Base-by-base conservation (phyloP, 768 basidiomycete genomes). In the Xerocomellus intermedius region DNA sequence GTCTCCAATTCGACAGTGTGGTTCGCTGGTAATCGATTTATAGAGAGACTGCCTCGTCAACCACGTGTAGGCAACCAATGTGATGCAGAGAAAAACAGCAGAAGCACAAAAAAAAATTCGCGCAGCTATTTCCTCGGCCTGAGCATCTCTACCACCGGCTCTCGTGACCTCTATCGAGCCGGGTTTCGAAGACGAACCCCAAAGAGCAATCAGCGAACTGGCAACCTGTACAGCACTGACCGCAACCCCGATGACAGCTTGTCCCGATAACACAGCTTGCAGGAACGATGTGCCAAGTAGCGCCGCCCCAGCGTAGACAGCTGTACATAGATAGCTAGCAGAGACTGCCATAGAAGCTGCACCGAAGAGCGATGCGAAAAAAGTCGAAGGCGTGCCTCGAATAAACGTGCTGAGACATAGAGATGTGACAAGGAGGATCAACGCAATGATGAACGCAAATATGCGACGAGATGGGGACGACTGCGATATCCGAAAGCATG, bases 161-260 rank as follows among this genome's bases (percentile, higher is more conserved):
- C 19, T 6, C 12, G 12, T 33, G 5, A 5, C 10, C 21, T 32
- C 12, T n/a, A 7, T 19, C 33, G n/a, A 42, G n/a, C 19, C 33
- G 4, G 41, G 8, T 26, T 32, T 35, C 14, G 38, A 7, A 35
- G 32, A 38, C 5, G 46, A 36, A 54, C 22, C 19, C 45, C 45
- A 54, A 36, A 54, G 38, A 22, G 45, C 52, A 36, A 54, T 47
- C 0, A 48, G 16, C 22, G 52, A 22, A 17, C 52, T 47, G n/a
- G 30, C 21, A n/a, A 54, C 52, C 24, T 42, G 43, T 5, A 44
- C 43, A 30, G 8, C 26, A 19, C 43, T 30, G 5, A 44, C 43
- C 17, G n/a, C 43, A 7, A 44, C 28, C 17, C 8, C 43, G 2
- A 30, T 44, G 28, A n/a, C 9, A 44, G 28, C 43, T 6, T n/a